A percentile compares a stretch with the other conserved stretches of the same genome.
These are phyloP conservation scores for Rostrohypoxylon terebratum DNA, from an alignment of 495 filamentous ascomycete genomes.

Conservation along the genomic window DNA sequence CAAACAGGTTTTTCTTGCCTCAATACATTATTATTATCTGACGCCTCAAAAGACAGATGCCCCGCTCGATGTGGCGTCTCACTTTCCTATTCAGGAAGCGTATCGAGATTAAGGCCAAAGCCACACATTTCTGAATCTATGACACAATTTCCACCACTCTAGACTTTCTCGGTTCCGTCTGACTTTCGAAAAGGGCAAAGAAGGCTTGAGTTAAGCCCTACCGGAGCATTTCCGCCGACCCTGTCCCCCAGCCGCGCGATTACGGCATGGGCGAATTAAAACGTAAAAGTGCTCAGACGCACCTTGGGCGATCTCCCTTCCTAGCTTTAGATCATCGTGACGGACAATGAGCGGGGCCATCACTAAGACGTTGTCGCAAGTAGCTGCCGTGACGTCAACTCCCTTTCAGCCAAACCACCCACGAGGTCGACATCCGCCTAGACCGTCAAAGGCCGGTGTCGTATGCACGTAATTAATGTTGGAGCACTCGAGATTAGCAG, in stretches of 20 bases:
- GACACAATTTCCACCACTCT: not conserved
- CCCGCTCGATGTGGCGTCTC: slow-evolving; percentile 33
- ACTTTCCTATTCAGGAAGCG: slow-evolving; percentile 27
- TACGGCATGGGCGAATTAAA: slow-evolving; percentile 23
- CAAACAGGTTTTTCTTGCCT: slow-evolving; percentile 32
- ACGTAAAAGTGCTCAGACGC: not conserved
- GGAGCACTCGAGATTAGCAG: slow-evolving; percentile 14
- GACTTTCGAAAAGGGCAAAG: not conserved
- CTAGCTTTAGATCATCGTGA: slow-evolving; percentile 37
- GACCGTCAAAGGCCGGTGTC: slow-evolving; percentile 15
- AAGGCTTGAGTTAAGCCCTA: slow-evolving; percentile 19
- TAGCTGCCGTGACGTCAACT: slow-evolving; percentile 35
- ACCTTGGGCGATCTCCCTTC: not conserved
- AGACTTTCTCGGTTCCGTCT: not conserved
- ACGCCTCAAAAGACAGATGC: slow-evolving; percentile 15
- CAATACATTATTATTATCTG: too few relatives aligned
- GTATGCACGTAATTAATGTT: slow-evolving; percentile 36
- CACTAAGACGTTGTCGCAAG: slow-evolving; percentile 5
- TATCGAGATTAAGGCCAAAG: slow-evolving; percentile 31
- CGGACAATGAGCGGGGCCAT: slow-evolving; percentile 23
- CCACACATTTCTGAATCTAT: slow-evolving; percentile 29
- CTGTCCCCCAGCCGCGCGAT: slow-evolving; percentile 6
- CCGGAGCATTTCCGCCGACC: slow-evolving; percentile 37
- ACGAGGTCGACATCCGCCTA: slow-evolving; percentile 12
- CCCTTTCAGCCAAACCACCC: slow-evolving; percentile 26